Evolutionary conservation across 2,329 filamentous ascomycete genomes (phyloP), one percentile per base, ranked within the genome.

Genomic region (Raffaelea ambrosiae): DNA sequence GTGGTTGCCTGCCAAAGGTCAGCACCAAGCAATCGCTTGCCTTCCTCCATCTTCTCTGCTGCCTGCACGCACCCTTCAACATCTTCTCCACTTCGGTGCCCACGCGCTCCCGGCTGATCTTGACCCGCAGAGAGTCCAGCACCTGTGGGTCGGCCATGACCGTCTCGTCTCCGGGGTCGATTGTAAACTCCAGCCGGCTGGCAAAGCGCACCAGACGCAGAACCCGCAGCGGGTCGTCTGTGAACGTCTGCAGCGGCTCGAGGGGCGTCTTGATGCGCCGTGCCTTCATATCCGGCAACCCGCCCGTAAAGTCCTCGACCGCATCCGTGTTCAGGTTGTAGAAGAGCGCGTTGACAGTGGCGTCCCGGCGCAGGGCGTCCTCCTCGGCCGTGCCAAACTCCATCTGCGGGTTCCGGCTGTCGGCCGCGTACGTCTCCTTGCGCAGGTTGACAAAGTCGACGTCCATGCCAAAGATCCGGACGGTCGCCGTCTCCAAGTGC

Each of bases 291-390:
- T 97, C 91, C 8, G 76, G 61, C 33, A 94, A 69, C 0, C 93
- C 91, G 8, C 77, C 76, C 0, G 88, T 94, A 52, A 94, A 85
- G 62, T 98, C 93, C 63, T 97, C 91, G 33, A 97, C 77, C 50
- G 75, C 58, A 31, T 79, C 76, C 1, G 84, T 88, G 59, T 90
- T 82, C 36, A 98, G 70, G 58, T 97, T 97, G 71, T 93, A 97
- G 67, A 97, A 97, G 53, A 98, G 78, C 21, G 93, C 88, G 62
- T 98, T 98, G 52, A 97, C 82, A 0, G 89, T 96, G 20, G 91
- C 90, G 70, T 98, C 91, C 43, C 91, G 81, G 20, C 91, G 82
- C 55, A 89, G 63, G 2, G 91, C 91, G 65, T 98, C 91, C 64
- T 98, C 89, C 61, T 86, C 77, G 1, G 91, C 84, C 0, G 88